phyloP scores from a whole-genome alignment of 495 filamentous ascomycete genomes.

The Emericellopsis terricola region DNA sequence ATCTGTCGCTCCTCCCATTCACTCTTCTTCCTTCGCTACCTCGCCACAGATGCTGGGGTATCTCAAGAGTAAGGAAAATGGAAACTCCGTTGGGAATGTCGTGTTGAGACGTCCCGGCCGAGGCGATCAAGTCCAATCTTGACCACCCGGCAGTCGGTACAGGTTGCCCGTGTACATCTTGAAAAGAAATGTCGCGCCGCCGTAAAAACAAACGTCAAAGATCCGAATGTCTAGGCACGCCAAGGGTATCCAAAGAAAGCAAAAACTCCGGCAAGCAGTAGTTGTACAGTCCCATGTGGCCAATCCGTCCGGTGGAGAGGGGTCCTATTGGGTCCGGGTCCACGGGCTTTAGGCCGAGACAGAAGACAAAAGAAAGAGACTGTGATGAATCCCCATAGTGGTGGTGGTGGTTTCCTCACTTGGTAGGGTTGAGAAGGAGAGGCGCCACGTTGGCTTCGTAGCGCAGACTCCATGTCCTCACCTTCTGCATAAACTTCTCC shows the following conservation, averaged over 20 bases:
- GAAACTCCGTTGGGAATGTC: too few species aligned
- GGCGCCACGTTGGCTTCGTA: conserved; percentile 96
- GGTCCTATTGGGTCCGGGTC: conserved; percentile 1
- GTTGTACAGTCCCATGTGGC: conserved; percentile 2
- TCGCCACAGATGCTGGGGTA: conserved; percentile 2
- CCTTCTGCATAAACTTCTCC: conserved; percentile 85
- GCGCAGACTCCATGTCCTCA: conserved; percentile 85
- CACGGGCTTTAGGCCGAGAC: not conserved
- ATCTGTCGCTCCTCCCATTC: too few species aligned
- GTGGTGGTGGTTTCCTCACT: conserved; percentile 13
- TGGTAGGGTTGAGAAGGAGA: conserved; percentile 46
- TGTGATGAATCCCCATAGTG: not conserved
- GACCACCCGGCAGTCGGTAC: too few species aligned
- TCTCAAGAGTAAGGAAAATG: conserved; percentile 3
- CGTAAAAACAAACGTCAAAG: not conserved
- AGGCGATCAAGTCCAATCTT: too few species aligned
- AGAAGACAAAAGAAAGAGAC: not conserved
- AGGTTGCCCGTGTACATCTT: conserved; percentile 3
- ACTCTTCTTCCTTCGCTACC: too few species aligned
- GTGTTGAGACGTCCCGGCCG: too few species aligned
- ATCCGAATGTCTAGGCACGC: not conserved
- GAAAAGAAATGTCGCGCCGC: not conserved
- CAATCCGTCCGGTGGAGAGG: conserved; percentile 1
- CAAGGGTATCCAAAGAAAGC: conserved; percentile 1
- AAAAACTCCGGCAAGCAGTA: not conserved